phyloP scores from a whole-genome alignment of 2,329 filamentous ascomycete species.

The Ceratocystis papillata region DNA sequence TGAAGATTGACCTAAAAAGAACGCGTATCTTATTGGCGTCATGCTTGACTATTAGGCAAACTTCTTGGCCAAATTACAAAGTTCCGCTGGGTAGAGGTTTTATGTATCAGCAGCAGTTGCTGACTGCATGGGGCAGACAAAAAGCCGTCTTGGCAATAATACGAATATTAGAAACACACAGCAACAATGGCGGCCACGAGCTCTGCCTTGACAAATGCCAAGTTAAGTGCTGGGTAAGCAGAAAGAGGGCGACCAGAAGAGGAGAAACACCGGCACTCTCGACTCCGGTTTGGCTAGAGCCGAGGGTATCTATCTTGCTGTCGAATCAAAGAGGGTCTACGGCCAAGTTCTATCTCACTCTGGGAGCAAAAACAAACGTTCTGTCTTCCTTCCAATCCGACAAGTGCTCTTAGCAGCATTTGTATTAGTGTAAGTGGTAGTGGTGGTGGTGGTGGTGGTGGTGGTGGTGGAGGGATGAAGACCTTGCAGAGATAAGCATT shows the following conservation, averaged over 20 bases:
- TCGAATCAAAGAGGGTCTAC: neutral
- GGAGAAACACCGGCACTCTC: slow-evolving; percentile 5
- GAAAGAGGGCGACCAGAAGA: neutral
- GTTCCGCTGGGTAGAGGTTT: too few relatives aligned
- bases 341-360: slow-evolving; percentile 13
- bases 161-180: neutral
- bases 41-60: too few relatives aligned
- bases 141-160: neutral
- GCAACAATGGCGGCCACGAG: neutral
- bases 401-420: neutral
- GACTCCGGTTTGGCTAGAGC: neutral
- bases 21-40: too few relatives aligned
- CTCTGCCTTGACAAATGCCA: neutral
- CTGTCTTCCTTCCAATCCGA: neutral
- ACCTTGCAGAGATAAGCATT: slow-evolving; percentile 3
- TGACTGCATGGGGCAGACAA: neutral
- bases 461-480: neutral
- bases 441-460: neutral
- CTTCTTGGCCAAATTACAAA: too few relatives aligned
- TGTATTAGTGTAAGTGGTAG: neutral
- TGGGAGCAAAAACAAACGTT: neutral
- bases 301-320: neutral
- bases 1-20: too few relatives aligned
- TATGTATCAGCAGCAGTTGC: too few relatives aligned
- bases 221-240: neutral